Evolutionary conservation across 2,329 filamentous ascomycete species (phyloP), one percentile per base, ranked within the genome.

Genomic region (Orbilia brochopaga): DNA sequence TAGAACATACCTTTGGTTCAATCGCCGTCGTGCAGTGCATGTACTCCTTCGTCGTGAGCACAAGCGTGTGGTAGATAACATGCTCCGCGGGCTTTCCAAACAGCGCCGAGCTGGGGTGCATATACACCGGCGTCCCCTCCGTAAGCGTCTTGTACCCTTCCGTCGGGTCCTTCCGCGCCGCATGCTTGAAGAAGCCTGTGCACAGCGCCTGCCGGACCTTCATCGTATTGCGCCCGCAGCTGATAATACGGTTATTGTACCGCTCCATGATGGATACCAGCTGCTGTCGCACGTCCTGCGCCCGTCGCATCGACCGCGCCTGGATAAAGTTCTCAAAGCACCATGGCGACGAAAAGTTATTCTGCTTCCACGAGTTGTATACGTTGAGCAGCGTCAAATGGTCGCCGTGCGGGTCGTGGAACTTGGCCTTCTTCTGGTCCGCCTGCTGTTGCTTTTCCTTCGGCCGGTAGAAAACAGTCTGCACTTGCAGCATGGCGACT

Each of bases 301-400:
- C 92, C 10, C 93, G 88, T 67, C 87, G 86, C 86, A 99, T 96
- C 35, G 88, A 88, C 1, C 92, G 87, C 2, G 91, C 92, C 78
- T 97, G 92, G 78, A 99, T 94, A 79, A 96, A 99, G 80, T 99
- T 97, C 78, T 99, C 95, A 75, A 91, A 93, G 78, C 94, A 97
- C 94, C 94, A 99, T 0, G 92, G 88, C 65, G 87, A 90, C 55
- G 87, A 90, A 80, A 86, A 96, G 5, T 88, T 88, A 74, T 87
- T 89, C 50, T 88, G 85, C 79, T 96, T 96, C 94, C 94, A 99
- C n/a, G 86, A 88, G 77, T 97, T 96, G 82, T 96, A 99, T 0
- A 99, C 92, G 76, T 99, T 99, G 48, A 99, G 86, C 0, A 97
- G 84, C 0, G 94, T 99, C 11, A 99, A 83, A 77, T 99, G 94